Percentiles rank a stretch among this genome's conserved stretches.
Conservation (phyloP, 805 yeast genomes). For the Candida xyloterini region DNA sequence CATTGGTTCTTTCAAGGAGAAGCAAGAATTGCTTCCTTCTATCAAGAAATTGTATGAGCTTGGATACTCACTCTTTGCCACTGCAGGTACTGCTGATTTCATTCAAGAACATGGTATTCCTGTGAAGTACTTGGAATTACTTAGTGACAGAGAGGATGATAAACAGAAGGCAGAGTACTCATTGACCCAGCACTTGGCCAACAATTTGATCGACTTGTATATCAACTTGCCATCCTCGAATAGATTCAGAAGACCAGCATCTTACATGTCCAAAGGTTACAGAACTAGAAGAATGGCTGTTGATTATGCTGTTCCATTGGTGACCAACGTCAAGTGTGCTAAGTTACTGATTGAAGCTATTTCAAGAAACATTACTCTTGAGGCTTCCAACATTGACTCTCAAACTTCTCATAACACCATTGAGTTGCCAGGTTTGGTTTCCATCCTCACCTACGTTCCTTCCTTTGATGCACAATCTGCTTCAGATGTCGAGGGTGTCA, state of each 20-base stretch:
- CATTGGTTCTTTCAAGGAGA: slow-evolving; percentile 95
- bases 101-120: slow-evolving; percentile 92
- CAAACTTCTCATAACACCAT: slow-evolving; percentile 87
- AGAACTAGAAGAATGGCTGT: slow-evolving; percentile 99
- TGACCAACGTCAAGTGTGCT: slow-evolving; percentile 96
- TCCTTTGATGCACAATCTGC: slow-evolving; percentile 45
- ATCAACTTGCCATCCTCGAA: slow-evolving; percentile 95
- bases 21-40: slow-evolving; percentile 87
- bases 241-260: slow-evolving; percentile 98
- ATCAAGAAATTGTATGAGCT: slow-evolving; percentile 74
- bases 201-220: slow-evolving; percentile 93
- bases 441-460: slow-evolving; percentile 77
- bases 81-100: slow-evolving; percentile 99
- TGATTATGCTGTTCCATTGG: slow-evolving; percentile 95
- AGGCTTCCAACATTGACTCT: slow-evolving; percentile 74
- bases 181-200: slow-evolving; percentile 92
- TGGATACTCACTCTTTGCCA: slow-evolving; percentile 91
- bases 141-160: slow-evolving; percentile 64
- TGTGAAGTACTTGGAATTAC: slow-evolving; percentile 89
- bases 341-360: slow-evolving; percentile 94
- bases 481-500: slow-evolving; percentile 60
- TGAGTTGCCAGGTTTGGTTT: slow-evolving; percentile 82
- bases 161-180: slow-evolving; percentile 92
- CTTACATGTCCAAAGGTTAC: slow-evolving; percentile 96
- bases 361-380: slow-evolving; percentile 63